A percentile compares a stretch with the other conserved stretches of the same genome.
These are phyloP conservation scores for Xylaria castorea DNA, from an alignment of 495 filamentous ascomycete genomes.

Conservation along the genomic window DNA sequence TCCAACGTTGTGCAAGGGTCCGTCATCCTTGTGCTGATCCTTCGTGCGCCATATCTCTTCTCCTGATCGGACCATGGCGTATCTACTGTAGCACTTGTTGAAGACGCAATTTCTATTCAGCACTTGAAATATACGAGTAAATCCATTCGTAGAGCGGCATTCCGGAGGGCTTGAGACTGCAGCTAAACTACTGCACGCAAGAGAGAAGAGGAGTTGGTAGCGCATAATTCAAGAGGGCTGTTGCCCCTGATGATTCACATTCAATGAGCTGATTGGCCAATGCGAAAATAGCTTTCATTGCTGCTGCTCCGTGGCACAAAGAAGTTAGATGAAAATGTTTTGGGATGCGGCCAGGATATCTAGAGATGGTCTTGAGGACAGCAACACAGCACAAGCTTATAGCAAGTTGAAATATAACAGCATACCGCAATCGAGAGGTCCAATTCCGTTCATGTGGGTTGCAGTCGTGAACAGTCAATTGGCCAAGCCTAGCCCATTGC, in stretches of 20 bases:
- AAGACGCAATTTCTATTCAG: background rate
- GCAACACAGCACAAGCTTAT: background rate
- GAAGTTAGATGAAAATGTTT: background rate
- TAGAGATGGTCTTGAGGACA: background rate
- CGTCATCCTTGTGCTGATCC: slow-evolving; percentile 17
- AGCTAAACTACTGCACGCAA: background rate
- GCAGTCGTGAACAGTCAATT: background rate
- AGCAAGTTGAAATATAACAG: background rate
- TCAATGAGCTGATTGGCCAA: background rate
- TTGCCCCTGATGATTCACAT: background rate
- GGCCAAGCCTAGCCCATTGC: background rate
- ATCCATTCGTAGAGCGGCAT: background rate
- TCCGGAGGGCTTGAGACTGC: background rate
- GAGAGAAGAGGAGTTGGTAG: background rate
- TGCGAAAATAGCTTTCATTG: background rate
- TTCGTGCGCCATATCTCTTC: background rate
- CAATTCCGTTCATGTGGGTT: background rate
- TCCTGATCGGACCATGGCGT: background rate
- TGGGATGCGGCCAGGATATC: background rate
- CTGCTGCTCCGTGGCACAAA: background rate
- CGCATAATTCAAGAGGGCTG: slow-evolving; percentile 1
- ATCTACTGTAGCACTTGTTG: background rate
- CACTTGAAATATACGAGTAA: background rate
- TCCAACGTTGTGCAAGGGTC: slow-evolving; percentile 14
- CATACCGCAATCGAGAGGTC: background rate